Percentiles rank a stretch among this genome's conserved stretches.
phyloP scores from a whole-genome alignment of 2,329 filamentous ascomycete species.

The Botrytis medusae region DNA sequence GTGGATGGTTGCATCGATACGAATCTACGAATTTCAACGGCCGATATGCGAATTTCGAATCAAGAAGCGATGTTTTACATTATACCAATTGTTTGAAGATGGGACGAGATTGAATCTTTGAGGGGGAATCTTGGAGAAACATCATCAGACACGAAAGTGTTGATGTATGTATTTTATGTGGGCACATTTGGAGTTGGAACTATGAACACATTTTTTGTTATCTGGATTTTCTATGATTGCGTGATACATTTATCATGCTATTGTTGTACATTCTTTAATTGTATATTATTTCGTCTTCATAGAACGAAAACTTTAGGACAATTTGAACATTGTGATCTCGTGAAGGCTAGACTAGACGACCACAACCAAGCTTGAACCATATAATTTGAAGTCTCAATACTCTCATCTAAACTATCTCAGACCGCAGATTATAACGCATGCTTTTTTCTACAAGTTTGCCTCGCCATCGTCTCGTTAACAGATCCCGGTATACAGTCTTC shows the following conservation, averaged over 20 bases:
- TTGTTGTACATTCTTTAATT: not conserved
- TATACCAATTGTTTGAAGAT: not conserved
- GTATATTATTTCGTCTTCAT: not conserved
- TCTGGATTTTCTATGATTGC: not conserved
- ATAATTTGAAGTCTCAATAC: not conserved
- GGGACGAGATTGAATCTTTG: not conserved
- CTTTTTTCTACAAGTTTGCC: no score
- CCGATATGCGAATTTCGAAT: not conserved
- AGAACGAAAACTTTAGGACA: no score
- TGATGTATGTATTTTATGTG: not conserved
- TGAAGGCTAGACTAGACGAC: no score
- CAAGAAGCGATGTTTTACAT: not conserved
- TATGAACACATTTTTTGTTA: not conserved
- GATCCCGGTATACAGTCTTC: not conserved
- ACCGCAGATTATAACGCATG: not conserved
- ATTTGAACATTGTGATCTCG: not conserved
- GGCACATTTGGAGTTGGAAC: not conserved
- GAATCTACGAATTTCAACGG: constrained; percentile 9
- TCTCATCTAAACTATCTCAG: not conserved
- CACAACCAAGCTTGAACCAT: not conserved
- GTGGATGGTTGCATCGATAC: not conserved
- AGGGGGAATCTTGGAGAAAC: no score
- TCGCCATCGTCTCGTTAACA: not conserved
- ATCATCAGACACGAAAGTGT: not conserved
- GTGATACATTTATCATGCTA: not conserved